phyloP scores from a whole-genome alignment of 768 basidiomycete genomes.

The Panus rudis region DNA sequence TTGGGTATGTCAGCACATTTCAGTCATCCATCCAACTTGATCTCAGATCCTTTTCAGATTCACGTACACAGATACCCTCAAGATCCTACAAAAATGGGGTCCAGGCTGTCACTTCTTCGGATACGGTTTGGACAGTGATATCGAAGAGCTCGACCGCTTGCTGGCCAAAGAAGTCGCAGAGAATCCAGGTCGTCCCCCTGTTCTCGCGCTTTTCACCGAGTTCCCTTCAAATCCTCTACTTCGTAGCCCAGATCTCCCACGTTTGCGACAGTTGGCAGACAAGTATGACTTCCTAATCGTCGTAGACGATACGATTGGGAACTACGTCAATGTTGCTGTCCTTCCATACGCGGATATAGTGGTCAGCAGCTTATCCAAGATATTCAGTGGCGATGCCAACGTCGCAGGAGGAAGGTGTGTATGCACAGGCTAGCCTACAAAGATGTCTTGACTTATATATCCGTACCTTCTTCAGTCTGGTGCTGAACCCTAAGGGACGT shows the following conservation, averaged over 20 bases:
- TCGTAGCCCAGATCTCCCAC: conserved; percentile 71
- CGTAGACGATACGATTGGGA: conserved; percentile 92
- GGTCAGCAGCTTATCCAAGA: conserved; percentile 86
- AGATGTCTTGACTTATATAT: background rate
- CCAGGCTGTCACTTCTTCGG: conserved; percentile 90
- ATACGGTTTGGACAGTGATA: conserved; percentile 65
- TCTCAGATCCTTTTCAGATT: conserved; percentile 47
- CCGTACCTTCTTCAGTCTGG: conserved; percentile 47
- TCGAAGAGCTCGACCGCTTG: conserved; percentile 62
- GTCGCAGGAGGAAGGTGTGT: conserved; percentile 96
- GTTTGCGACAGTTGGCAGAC: conserved; percentile 75
- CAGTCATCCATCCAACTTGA: background rate
- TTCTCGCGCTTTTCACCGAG: conserved; percentile 83
- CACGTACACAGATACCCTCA: conserved; percentile 92
- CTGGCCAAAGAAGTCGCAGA: conserved; percentile 39
- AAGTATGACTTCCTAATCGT: conserved; percentile 83
- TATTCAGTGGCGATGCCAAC: conserved; percentile 92
- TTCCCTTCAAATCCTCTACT: conserved; percentile 95
- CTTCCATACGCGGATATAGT: conserved; percentile 83
- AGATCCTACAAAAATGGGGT: conserved; percentile 93
- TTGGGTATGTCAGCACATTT: conserved; percentile 61
- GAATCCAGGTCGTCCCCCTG: conserved; percentile 45
- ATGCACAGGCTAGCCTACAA: background rate
- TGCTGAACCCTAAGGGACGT: conserved; percentile 73
- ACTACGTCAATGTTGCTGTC: conserved; percentile 89